Percentiles rank a stretch among this genome's conserved stretches.
These are phyloP conservation scores for Gastrodia elata DNA, from an alignment of 106 monocot genomes.

Conservation along the genomic window DNA sequence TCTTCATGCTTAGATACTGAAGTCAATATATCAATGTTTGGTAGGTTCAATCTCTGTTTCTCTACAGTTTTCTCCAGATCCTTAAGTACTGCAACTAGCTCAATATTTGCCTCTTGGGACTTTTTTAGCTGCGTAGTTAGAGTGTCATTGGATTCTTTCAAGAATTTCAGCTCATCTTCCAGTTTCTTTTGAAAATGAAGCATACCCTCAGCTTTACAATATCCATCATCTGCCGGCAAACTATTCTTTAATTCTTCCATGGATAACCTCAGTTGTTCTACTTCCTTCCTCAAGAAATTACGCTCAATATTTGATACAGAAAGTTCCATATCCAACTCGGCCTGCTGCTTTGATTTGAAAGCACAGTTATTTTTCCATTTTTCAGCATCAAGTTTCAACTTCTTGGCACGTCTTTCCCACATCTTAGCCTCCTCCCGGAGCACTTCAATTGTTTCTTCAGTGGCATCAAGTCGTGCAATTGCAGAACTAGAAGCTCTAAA, in stretches of 20 bases:
- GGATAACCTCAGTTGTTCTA: conserved; percentile 54
- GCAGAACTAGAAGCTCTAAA: conserved; percentile 38
- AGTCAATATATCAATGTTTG: conserved; percentile 20
- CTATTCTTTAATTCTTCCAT: conserved; percentile 29
- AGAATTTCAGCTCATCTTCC: conserved; percentile 70
- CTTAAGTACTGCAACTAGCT: conserved; percentile 82
- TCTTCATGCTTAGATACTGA: conserved; percentile 4
- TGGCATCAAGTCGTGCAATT: conserved; percentile 78
- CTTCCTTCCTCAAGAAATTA: conserved; percentile 56
- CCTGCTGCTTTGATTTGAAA: conserved; percentile 56
- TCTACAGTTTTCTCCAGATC: conserved; percentile 85
- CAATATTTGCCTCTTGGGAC: conserved; percentile 86
- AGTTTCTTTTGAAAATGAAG: conserved; percentile 38
- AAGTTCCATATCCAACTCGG: conserved; percentile 50
- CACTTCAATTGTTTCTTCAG: conserved; percentile 90
- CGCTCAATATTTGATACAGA: conserved; percentile 42
- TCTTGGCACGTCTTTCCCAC: conserved; percentile 86
- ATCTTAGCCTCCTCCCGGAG: conserved; percentile 85
- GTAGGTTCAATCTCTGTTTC: conserved; percentile 56
- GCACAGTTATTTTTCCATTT: conserved; percentile 49
- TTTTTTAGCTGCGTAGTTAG: conserved; percentile 62
- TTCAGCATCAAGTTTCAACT: conserved; percentile 69
- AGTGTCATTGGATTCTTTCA: conserved; percentile 63
- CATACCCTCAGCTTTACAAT: conserved; percentile 28
- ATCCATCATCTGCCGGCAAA: conserved; percentile 10